phyloP scores from a whole-genome alignment of 1,284 basidiomycete species.

The Cutaneotrichosporon sp. region DNA sequence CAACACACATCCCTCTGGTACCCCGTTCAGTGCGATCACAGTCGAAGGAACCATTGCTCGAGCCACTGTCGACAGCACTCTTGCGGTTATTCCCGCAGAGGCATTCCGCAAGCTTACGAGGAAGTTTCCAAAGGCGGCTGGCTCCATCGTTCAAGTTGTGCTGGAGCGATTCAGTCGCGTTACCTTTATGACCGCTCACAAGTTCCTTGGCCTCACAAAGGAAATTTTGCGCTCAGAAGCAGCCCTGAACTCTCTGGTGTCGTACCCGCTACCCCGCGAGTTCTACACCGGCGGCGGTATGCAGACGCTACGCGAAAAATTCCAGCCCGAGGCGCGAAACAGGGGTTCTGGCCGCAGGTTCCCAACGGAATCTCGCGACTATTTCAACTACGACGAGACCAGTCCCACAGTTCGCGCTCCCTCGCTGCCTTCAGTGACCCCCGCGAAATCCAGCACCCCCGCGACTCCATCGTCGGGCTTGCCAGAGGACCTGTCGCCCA shows the following conservation, averaged over 20 bases:
- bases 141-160: conserved; percentile 70
- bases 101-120: conserved; percentile 78
- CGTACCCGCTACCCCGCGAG: conserved; percentile 80
- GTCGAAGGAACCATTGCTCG: conserved; percentile 62
- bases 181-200: conserved; percentile 87
- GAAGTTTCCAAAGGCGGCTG: conserved; percentile 93
- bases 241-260: conserved; percentile 92
- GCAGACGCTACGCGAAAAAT: conserved; percentile 79
- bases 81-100: conserved; percentile 98
- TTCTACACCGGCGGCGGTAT: conserved; percentile 96
- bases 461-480: conserved; percentile 7
- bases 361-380: conserved; percentile 28
- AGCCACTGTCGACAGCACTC: conserved; percentile 86
- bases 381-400: conserved; percentile 42
- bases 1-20: not conserved
- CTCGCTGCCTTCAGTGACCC: conserved; percentile 34
- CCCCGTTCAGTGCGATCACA: not conserved
- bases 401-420: conserved; percentile 41
- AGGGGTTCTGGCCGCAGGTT: not conserved
- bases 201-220: conserved; percentile 88
- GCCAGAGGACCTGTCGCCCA: not conserved
- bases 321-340: conserved; percentile 37
- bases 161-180: conserved; percentile 92
- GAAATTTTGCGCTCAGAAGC: conserved; percentile 96
- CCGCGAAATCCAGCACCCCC: conserved; percentile 26